A percentile compares a stretch with the other conserved stretches of the same genome.
Evolutionary conservation across 2,329 filamentous ascomycete genomes (phyloP).

Genomic region (Chaetomiaceae sp.): DNA sequence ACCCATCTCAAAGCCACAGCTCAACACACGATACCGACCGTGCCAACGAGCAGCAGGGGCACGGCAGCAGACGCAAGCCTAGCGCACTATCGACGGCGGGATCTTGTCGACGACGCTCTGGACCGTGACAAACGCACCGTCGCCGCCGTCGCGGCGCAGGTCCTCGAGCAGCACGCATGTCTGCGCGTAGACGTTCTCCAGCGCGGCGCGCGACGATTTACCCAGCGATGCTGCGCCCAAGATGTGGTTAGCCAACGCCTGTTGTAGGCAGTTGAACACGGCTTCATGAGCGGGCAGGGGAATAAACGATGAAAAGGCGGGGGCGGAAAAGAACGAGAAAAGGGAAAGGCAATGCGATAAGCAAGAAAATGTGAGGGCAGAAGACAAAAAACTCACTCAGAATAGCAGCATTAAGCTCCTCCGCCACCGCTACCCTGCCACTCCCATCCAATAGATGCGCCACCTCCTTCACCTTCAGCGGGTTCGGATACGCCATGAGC

Average conservation of each 20-base stretch:
- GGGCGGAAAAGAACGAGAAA: no score
- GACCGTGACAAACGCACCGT: slow-evolving; percentile 72
- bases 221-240: slow-evolving; percentile 69
- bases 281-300: no score
- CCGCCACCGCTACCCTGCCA: slow-evolving; percentile 72
- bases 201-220: slow-evolving; percentile 76
- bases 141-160: slow-evolving; percentile 69
- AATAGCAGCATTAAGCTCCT: slow-evolving; percentile 91
- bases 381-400: slow-evolving; percentile 54
- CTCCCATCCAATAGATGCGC: slow-evolving; percentile 70
- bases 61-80: neutral
- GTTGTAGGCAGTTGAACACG: no score
- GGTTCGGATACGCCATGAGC: slow-evolving; percentile 79
- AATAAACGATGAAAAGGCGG: neutral
- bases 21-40: no score
- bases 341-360: neutral
- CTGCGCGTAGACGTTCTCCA: slow-evolving; percentile 82
- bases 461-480: slow-evolving; percentile 65
- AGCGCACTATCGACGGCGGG: slow-evolving; percentile 11
- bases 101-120: slow-evolving; percentile 45
- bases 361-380: slow-evolving; percentile 6
- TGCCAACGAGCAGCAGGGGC: no score
- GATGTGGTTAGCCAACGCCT: neutral
- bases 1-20: no score
- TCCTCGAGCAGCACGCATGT: slow-evolving; percentile 81